Evolutionary conservation across 2,329 filamentous ascomycete genomes (phyloP).

Genomic region (Claviceps capensis): DNA sequence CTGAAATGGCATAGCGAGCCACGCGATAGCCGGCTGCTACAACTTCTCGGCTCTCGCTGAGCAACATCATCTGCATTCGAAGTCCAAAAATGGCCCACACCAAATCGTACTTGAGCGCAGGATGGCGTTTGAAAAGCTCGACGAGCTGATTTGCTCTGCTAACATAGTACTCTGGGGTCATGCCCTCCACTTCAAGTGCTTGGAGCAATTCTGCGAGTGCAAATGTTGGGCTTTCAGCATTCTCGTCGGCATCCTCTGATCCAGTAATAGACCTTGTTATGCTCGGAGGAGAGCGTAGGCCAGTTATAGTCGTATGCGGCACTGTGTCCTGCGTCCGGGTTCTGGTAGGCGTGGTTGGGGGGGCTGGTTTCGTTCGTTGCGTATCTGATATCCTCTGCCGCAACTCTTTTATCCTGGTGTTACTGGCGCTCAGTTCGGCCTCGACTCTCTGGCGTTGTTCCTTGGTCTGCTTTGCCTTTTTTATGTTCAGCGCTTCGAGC

Average conservation of each 20-base stretch:
- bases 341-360: conserved; percentile 38
- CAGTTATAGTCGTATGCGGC: conserved; percentile 25
- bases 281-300: conserved; percentile 43
- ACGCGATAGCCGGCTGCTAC: conserved; percentile 90
- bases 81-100: conserved; percentile 92
- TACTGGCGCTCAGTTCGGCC: conserved; percentile 81
- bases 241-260: conserved; percentile 55
- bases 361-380: conserved; percentile 34
- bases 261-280: conserved; percentile 40
- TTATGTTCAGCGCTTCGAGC: conserved; percentile 83
- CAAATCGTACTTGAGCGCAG: conserved; percentile 88
- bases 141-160: conserved; percentile 83
- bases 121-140: conserved; percentile 89
- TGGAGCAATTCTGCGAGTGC: conserved; percentile 82
- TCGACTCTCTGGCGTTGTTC: conserved; percentile 70
- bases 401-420: conserved; percentile 52
- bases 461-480: conserved; percentile 91
- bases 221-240: conserved; percentile 78
- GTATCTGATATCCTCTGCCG: conserved; percentile 46
- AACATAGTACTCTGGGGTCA: conserved; percentile 91
- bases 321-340: conserved; percentile 33
- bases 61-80: conserved; percentile 86
- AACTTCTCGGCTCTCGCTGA: conserved; percentile 91
- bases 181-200: conserved; percentile 73
- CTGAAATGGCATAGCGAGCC: conserved; percentile 87